phyloP scores from a whole-genome alignment of 2,329 filamentous ascomycete species.

The Cryphonectria carpinicola region DNA sequence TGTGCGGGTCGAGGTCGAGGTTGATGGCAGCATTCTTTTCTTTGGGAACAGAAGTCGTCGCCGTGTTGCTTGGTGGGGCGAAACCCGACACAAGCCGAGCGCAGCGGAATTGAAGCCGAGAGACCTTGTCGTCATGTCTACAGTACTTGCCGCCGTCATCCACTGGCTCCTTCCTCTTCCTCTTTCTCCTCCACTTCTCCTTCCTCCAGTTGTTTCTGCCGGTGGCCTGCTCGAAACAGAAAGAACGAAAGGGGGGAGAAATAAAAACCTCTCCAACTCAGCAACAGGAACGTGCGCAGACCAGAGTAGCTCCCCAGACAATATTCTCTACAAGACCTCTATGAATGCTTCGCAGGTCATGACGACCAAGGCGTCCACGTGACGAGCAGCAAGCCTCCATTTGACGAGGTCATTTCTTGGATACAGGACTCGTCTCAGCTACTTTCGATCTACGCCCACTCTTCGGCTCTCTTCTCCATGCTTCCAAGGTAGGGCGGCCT shows the following conservation, averaged over 20 bases:
- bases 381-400: background rate
- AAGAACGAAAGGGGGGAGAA: too few relatives aligned
- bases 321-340: background rate
- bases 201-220: background rate
- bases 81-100: slow-evolving; percentile 16
- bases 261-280: background rate
- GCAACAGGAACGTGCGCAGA: background rate
- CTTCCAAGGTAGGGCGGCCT: background rate
- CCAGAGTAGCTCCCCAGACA: background rate
- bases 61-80: background rate
- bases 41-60: background rate
- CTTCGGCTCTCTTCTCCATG: background rate
- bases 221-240: background rate
- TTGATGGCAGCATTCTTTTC: background rate
- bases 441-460: too few relatives aligned
- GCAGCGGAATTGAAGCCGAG: slow-evolving; percentile 21
- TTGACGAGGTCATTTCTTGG: background rate
- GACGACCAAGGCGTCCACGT: background rate
- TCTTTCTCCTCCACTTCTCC: background rate
- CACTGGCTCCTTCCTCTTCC: background rate
- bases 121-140: slow-evolving; percentile 14
- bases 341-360: background rate
- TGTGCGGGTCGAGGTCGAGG: background rate
- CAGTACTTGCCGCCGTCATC: background rate
- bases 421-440: too few relatives aligned